Evolutionary conservation across 805 yeast species (phyloP), one percentile per base, ranked within the genome.

Genomic region (Kodamaea sagamina): DNA sequence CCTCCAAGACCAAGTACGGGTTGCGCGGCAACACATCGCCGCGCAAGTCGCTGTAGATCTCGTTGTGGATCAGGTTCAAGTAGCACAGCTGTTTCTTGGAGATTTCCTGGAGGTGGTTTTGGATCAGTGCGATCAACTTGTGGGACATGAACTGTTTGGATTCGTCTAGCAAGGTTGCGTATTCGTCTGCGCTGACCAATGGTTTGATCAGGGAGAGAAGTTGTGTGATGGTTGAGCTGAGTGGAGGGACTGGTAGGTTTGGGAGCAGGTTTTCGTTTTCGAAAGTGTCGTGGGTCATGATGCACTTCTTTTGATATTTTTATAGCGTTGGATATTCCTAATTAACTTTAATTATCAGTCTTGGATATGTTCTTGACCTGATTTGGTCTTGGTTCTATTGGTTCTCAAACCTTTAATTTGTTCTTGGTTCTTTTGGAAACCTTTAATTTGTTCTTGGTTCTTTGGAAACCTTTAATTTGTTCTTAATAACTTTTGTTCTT

Each of bases 11-110:
- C 50, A 86, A 71, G 54, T 83, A 85, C 1, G 95, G 95, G 57
- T 85, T 86, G 47, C 92, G 68, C 4, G 95, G 95, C 32, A 86
- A 65, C 1, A 82, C 77, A 49, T 81, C 84, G 15, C 86, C 85
- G 39, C 81, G 69, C 21, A 80, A 65, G 43, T 79, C 84, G 12
- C 84, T 84, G 52, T 80, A 80, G 26, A 79, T 76, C 26, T 67
- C 74, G 36, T 68, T 69, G 46, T 77, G 73, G 32, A 78, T 69
- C 8, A 74, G 72, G 51, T 81, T 82, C 41, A 85, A 61, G 59
- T 85, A 85, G 49, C 73, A 68, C 2, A 62, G 36, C 15, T 62
- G 63, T 37, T 75, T 68, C 4, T 50, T 42, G 10, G 78, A 63
- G n/a, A 77, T 75, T 19, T 73, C 67, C 24, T 62, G 51, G 32